A percentile compares a stretch with the other conserved stretches of the same genome.
Conservation (phyloP, 139 green algal species). For the Picochlorum sp. region DNA sequence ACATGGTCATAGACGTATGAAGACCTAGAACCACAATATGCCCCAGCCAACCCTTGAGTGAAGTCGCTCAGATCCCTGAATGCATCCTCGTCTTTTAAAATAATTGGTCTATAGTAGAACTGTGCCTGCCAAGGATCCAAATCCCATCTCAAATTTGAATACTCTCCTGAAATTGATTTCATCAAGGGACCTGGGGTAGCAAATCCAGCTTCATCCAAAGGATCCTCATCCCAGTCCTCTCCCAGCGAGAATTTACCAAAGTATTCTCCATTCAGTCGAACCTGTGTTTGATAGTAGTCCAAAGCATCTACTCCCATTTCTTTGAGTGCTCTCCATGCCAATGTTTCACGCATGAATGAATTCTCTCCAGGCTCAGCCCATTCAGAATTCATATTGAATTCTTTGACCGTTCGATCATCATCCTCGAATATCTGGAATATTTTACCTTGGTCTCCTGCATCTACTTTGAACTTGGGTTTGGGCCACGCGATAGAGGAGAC, state of each 20-base stretch:
- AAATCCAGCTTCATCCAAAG: conserved; percentile 33
- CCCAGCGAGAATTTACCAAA: conserved; percentile 62
- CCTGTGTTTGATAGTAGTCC: conserved; percentile 46
- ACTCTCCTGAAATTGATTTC: conserved; percentile 52
- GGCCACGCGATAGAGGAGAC: conserved; percentile 44
- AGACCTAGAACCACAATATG: conserved; percentile 19
- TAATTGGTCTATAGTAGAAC: conserved; percentile 29
- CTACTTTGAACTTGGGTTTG: conserved; percentile 77
- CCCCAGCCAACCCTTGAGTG: conserved; percentile 47
- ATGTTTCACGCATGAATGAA: conserved; percentile 64
- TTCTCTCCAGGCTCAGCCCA: conserved; percentile 67
- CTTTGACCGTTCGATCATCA: neutral
- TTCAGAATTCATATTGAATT: conserved; percentile 27
- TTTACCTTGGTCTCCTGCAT: conserved; percentile 19
- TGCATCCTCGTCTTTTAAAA: neutral
- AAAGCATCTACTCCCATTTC: conserved; percentile 26
- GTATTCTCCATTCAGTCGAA: conserved; percentile 65
- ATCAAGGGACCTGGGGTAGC: conserved; percentile 38
- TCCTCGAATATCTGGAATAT: conserved; percentile 15
- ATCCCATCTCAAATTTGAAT: conserved; percentile 49
- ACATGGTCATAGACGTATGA: conserved; percentile 62
- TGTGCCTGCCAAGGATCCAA: conserved; percentile 21
- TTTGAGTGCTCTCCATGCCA: conserved; percentile 35
- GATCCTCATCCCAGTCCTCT: conserved; percentile 41
- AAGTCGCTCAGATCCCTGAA: conserved; percentile 41